Evolutionary conservation across 2,329 filamentous ascomycete genomes (phyloP).

Genomic region (Colletotrichum costaricense): DNA sequence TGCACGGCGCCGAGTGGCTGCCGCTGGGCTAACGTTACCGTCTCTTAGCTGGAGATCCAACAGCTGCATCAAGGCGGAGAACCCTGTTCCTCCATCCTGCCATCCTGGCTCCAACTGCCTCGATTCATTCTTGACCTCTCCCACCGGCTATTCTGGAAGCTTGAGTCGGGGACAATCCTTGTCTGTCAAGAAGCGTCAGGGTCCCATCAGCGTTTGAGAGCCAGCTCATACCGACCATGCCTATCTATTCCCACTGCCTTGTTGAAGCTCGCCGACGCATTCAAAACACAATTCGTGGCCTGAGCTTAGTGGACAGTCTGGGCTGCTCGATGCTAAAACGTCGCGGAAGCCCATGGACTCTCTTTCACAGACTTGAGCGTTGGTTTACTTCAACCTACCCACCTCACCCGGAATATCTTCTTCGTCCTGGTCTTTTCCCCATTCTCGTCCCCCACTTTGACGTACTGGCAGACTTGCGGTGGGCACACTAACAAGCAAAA

Average conservation of each 20-base stretch:
- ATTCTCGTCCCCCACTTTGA: neutral
- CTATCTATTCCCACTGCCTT: neutral
- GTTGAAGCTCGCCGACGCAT: neutral
- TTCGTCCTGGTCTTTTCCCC: neutral
- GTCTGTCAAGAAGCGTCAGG: conserved; percentile 15
- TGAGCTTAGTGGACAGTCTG: conserved; percentile 14
- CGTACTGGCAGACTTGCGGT: neutral
- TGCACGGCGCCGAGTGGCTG: conserved; percentile 22
- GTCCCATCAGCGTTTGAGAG: neutral
- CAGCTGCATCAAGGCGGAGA: conserved; percentile 28
- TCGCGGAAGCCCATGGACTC: conserved; percentile 11
- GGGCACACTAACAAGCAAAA: conserved; percentile 6
- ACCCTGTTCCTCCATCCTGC: conserved; percentile 4
- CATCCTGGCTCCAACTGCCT: neutral
- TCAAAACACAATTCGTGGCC: conserved; percentile 10
- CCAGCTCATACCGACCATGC: neutral
- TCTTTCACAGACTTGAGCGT: neutral
- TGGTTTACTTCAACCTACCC: neutral
- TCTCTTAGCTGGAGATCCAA: conserved; percentile 8
- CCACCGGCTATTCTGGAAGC: neutral
- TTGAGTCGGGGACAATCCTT: conserved; percentile 9
- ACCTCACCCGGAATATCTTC: neutral
- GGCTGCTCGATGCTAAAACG: conserved; percentile 7
- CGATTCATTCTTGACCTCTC: neutral
- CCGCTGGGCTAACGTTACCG: conserved; percentile 16